Evolutionary conservation across 1,139 yeast genomes (phyloP).

Genomic region (Yamadazyma oceani): DNA sequence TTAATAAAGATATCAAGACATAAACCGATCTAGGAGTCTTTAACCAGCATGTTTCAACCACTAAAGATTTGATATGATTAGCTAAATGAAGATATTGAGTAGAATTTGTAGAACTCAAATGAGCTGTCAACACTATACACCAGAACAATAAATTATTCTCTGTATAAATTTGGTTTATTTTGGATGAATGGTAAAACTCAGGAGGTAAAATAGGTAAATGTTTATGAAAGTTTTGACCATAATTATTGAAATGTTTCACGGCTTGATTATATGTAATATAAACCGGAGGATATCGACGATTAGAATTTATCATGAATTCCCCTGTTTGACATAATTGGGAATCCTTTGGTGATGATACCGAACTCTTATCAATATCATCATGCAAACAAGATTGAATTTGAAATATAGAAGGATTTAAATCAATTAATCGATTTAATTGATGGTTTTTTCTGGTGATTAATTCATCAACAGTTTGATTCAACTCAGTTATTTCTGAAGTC

Average conservation of each 20-base stretch:
- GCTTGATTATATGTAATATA: conserved; percentile 31
- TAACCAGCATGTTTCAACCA: conserved; percentile 46
- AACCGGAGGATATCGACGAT: conserved; percentile 18
- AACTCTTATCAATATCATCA: background rate
- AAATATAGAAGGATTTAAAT: conserved; percentile 25
- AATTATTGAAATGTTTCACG: conserved; percentile 28
- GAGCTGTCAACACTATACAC: conserved; percentile 40
- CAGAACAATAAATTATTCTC: conserved; percentile 44
- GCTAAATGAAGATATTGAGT: conserved; percentile 26
- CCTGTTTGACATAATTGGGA: conserved; percentile 3
- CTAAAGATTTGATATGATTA: conserved; percentile 38
- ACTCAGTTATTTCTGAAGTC: conserved; percentile 28
- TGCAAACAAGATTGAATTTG: conserved; percentile 30
- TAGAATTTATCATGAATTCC: conserved; percentile 9
- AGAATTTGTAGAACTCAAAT: conserved; percentile 23
- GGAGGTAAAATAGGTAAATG: conserved; percentile 45
- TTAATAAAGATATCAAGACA: conserved; percentile 38
- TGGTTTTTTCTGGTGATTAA: conserved; percentile 13
- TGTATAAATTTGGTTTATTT: conserved; percentile 20
- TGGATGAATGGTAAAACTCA: conserved; percentile 28
- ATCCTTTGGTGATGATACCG: background rate
- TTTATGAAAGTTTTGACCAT: conserved; percentile 32
- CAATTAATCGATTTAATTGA: conserved; percentile 10
- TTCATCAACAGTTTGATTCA: conserved; percentile 27
- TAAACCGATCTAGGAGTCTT: conserved; percentile 47